Percentiles rank a stretch among this genome's conserved stretches.
Evolutionary conservation across 148 eudicot species (phyloP).

Genomic region (Dianthus caryophyllus): DNA sequence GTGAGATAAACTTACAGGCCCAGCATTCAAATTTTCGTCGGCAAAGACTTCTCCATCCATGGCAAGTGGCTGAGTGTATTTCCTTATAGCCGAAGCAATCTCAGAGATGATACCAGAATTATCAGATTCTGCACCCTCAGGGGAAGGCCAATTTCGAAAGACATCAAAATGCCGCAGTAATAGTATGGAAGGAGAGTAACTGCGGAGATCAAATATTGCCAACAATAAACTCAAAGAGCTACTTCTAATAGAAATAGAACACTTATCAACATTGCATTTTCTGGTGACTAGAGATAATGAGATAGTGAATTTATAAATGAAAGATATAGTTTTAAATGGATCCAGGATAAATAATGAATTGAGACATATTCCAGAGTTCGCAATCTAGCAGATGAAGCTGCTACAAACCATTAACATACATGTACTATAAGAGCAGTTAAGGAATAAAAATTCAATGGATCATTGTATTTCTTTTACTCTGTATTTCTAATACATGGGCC

Average conservation of each 20-base stretch:
- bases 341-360: not conserved
- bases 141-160: slow-evolving; percentile 57
- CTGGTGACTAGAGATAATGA: not conserved
- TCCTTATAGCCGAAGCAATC: slow-evolving; percentile 75
- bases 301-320: not conserved
- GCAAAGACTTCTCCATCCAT: slow-evolving; percentile 36
- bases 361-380: slow-evolving; percentile 4
- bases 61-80: slow-evolving; percentile 62
- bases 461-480: not conserved
- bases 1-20: slow-evolving; percentile 43
- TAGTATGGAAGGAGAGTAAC: slow-evolving; percentile 83
- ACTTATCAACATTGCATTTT: not conserved
- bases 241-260: not conserved
- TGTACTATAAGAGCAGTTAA: not conserved
- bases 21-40: slow-evolving; percentile 37
- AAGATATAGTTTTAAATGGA: not conserved
- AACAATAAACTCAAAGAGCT: slow-evolving; percentile 11
- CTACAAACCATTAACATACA: not conserved
- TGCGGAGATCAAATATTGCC: slow-evolving; percentile 28
- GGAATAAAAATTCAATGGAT: not conserved
- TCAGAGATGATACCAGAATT: slow-evolving; percentile 68
- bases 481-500: not conserved
- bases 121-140: slow-evolving; percentile 58
- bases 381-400: slow-evolving; percentile 1
- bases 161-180: slow-evolving; percentile 89